A percentile compares a stretch with the other conserved stretches of the same genome.
Conservation (phyloP, 2,329 filamentous ascomycete genomes). For the Endoconidiophora laricicola region DNA sequence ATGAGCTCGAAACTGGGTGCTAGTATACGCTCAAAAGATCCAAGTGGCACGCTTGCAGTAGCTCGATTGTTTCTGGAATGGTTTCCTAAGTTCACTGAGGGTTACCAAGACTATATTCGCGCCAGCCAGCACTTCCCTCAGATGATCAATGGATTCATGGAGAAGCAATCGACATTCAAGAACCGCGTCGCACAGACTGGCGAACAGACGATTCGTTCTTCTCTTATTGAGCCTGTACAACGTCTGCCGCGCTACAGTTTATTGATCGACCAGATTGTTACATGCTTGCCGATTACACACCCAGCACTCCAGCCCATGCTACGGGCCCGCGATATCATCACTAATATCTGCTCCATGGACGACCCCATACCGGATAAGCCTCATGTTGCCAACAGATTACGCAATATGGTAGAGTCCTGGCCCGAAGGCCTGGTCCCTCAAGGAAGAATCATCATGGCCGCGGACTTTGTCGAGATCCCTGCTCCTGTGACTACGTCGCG, state of each 20-base stretch:
- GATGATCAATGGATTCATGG: constrained; percentile 61
- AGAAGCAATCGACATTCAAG: constrained; percentile 67
- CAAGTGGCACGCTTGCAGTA: constrained; percentile 61
- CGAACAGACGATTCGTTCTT: constrained; percentile 77
- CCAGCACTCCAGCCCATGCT: constrained; percentile 70
- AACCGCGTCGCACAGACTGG: constrained; percentile 66
- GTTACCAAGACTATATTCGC: constrained; percentile 85
- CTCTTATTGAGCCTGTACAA: constrained; percentile 92
- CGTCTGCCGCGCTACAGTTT: constrained; percentile 85
- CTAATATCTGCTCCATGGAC: constrained; percentile 91
- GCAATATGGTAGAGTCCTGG: constrained; percentile 64
- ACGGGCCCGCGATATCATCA: constrained; percentile 81
- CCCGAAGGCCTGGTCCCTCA: constrained; percentile 52
- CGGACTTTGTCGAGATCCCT: constrained; percentile 61
- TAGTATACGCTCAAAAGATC: constrained; percentile 41
- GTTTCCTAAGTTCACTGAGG: constrained; percentile 83
- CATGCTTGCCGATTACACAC: constrained; percentile 69
- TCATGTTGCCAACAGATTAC: constrained; percentile 56
- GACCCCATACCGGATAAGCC: constrained; percentile 51
- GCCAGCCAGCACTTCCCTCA: constrained; percentile 77
- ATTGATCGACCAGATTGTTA: constrained; percentile 88
- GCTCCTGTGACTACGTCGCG: constrained; percentile 41
- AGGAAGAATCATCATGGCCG: constrained; percentile 64
- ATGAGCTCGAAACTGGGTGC: constrained; percentile 28
- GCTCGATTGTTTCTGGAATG: constrained; percentile 72